phyloP scores from a whole-genome alignment of 257 asterid species.

The Echium plantagineum region DNA sequence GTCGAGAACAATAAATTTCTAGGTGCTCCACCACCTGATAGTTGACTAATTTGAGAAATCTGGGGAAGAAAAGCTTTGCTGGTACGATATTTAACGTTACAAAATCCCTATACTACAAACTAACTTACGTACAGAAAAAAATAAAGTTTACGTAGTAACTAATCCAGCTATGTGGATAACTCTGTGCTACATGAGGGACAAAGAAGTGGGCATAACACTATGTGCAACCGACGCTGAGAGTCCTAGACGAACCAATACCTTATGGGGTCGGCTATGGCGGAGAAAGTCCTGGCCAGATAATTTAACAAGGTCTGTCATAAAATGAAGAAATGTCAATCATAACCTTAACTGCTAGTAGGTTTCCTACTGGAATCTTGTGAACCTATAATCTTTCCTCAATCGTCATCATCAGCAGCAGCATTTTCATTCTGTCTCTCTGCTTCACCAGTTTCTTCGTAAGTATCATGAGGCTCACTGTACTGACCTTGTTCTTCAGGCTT shows the following conservation, averaged over 20 bases:
- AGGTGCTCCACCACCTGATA: not conserved
- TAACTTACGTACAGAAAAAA: not conserved
- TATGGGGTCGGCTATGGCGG: too few relatives aligned
- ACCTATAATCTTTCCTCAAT: slow-evolving; percentile 7
- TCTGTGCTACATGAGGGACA: too few relatives aligned
- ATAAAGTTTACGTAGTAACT: too few relatives aligned
- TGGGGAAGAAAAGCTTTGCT: not conserved
- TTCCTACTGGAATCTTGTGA: not conserved
- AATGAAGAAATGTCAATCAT: too few relatives aligned
- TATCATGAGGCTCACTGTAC: slow-evolving; percentile 30
- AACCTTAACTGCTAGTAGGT: not conserved
- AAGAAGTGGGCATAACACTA: too few relatives aligned
- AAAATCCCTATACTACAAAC: not conserved
- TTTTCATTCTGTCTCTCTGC: slow-evolving; percentile 12
- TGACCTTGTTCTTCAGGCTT: slow-evolving; percentile 26
- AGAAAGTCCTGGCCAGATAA: too few relatives aligned
- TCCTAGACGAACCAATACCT: too few relatives aligned
- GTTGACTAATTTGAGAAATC: not conserved
- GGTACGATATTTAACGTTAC: not conserved
- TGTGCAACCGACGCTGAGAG: too few relatives aligned
- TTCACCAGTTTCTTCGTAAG: slow-evolving; percentile 35
- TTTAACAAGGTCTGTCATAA: not conserved
- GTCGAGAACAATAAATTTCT: not conserved
- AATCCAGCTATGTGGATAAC: too few relatives aligned
- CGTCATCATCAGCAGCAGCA: slow-evolving; percentile 38